Conservation (phyloP, 192 early-diverging fungal genomes). For the Mortierella antarctica region DNA sequence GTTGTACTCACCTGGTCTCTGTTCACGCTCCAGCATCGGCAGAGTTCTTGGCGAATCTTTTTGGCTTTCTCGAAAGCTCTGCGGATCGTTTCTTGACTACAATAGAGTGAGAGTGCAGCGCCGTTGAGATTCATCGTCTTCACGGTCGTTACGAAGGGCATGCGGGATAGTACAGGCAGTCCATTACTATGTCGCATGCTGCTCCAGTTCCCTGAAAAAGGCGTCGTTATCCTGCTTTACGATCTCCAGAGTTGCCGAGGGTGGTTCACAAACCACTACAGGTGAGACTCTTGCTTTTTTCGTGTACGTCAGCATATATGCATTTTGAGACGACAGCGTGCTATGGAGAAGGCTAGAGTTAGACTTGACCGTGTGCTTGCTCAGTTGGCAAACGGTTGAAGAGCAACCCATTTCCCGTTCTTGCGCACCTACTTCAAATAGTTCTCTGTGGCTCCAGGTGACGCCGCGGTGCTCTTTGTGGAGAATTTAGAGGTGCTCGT, state of each 20-base stretch:
- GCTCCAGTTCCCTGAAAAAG: slow-evolving; percentile 13
- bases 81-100: slow-evolving; percentile 9
- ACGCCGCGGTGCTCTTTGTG: slow-evolving; percentile 10
- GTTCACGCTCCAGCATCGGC: slow-evolving; percentile 25
- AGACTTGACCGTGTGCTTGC: neutral
- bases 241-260: slow-evolving; percentile 1
- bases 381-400: neutral
- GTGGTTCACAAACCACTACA: neutral
- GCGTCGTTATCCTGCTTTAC: slow-evolving; percentile 13
- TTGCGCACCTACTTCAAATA: slow-evolving; percentile 10
- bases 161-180: neutral
- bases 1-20: slow-evolving; percentile 17
- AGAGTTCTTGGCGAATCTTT: slow-evolving; percentile 12
- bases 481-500: slow-evolving; percentile 6
- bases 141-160: neutral
- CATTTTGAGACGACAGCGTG: slow-evolving; percentile 53
- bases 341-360: slow-evolving; percentile 3
- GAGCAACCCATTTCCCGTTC: neutral
- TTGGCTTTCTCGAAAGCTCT: slow-evolving; percentile 12
- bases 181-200: slow-evolving; percentile 13
- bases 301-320: slow-evolving; percentile 55
- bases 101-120: neutral
- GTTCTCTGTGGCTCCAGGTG: slow-evolving; percentile 1
- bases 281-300: neutral
- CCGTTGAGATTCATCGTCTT: no score